Evolutionary conservation across 2,329 filamentous ascomycete genomes (phyloP), one percentile per base, ranked within the genome.

Genomic region (Plenodomus tracheiphilus): DNA sequence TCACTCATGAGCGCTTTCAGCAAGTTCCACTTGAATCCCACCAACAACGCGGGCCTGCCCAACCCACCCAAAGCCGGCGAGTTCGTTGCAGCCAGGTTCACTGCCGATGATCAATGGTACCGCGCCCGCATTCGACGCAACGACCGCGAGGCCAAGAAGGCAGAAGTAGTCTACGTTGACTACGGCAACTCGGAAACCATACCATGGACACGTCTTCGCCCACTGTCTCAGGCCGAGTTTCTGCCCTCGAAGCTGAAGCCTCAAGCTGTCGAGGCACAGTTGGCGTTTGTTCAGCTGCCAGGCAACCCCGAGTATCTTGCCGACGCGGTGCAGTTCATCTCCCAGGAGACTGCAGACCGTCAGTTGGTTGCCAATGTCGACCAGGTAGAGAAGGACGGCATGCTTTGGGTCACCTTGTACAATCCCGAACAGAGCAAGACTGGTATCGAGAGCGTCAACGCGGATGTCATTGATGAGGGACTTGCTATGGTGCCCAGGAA

Each of bases 101-200:
- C 86, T 6, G 87, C 86, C 43, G 94, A 99, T 69, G 85, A 87
- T 51, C 85, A 94, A 61, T 99, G 93, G 93, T 99, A 99, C 78
- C 89, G 94, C 53, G 94, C 89, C 25, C 88, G 87, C 53, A 85
- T 99, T 53, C 87, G 92, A 54, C 86, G 92, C 69, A 97, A 97
- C 74, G 94, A 99, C 76, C 91, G 94, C 54, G 83, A 92, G 8
- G 87, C 86, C 65, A 91, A 81, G 81, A 85, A 89, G 62, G 87
- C 91, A 19, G 94, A 99, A 74, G 87, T 99, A 20, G 77, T 95
- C 39, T 99, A 96, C 75, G 85, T 99, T 54, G 94, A 99, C 77
- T 99, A 95, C 74, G 94, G 94, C 64, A 99, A 99, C 81, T 87
- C 84, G 46, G 94, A 99, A 75, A 87, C 86, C 68, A 80, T 96